These are phyloP conservation scores for Ogataea hybrid DNA, from an alignment of 1,139 yeast species.

Conservation along the genomic window DNA sequence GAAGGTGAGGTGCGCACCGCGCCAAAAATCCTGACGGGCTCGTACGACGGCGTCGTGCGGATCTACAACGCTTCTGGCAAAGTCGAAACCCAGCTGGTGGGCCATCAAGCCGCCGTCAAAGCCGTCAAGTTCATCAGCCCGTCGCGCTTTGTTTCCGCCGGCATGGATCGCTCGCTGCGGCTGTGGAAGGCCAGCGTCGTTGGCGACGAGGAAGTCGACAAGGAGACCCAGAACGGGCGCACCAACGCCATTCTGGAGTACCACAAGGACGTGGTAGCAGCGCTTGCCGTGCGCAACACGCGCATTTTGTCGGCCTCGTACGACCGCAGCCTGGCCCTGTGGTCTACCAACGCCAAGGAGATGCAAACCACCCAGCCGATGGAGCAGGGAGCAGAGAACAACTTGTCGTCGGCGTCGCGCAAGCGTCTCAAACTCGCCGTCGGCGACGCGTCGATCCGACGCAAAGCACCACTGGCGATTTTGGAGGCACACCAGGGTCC, in stretches of 20 bases:
- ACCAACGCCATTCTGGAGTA: conserved; percentile 85
- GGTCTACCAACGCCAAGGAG: conserved; percentile 86
- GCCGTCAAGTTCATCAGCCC: conserved; percentile 76
- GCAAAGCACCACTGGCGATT: conserved; percentile 76
- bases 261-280: conserved; percentile 82
- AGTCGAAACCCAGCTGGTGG: conserved; percentile 76
- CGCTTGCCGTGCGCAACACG: conserved; percentile 59
- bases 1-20: conserved; percentile 34
- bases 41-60: conserved; percentile 92
- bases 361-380: conserved; percentile 73
- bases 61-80: conserved; percentile 85
- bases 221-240: conserved; percentile 64
- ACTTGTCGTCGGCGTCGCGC: conserved; percentile 73
- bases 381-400: conserved; percentile 33
- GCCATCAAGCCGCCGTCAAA: conserved; percentile 85
- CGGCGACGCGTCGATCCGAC: conserved; percentile 71
- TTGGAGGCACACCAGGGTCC: conserved; percentile 83
- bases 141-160: conserved; percentile 77
- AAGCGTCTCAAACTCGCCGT: conserved; percentile 84
- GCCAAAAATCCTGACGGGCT: conserved; percentile 75
- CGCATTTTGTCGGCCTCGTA: conserved; percentile 82
- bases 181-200: conserved; percentile 75
- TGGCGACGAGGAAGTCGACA: conserved; percentile 45
- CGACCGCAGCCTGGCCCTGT: conserved; percentile 77
- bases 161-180: conserved; percentile 86